Percentiles rank a stretch among this genome's conserved stretches.
phyloP scores from a whole-genome alignment of 2,329 filamentous ascomycete species.

The Mollisia scopiformis region DNA sequence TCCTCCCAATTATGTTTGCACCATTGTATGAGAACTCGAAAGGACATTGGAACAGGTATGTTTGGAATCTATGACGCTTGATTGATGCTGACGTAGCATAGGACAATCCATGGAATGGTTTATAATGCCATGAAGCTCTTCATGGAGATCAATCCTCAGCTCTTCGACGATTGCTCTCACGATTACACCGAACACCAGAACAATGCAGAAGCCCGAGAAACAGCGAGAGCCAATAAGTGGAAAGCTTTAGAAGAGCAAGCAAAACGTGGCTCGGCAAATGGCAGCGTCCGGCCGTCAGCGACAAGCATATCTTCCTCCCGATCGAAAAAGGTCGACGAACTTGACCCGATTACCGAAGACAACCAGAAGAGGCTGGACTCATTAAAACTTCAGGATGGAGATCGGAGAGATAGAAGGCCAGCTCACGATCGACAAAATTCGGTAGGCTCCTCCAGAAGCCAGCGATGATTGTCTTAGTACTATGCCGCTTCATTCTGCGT shows the following conservation, averaged over 20 bases:
- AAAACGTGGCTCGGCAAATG: slow-evolving; percentile 61
- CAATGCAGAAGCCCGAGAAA: slow-evolving; percentile 82
- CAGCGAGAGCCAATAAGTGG: slow-evolving; percentile 85
- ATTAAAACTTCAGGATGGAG: slow-evolving; percentile 84
- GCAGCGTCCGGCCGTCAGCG: slow-evolving; percentile 41
- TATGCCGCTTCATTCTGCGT: slow-evolving; percentile 34
- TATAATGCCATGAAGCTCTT: slow-evolving; percentile 99
- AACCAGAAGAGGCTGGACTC: slow-evolving; percentile 88
- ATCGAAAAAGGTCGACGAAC: slow-evolving; percentile 66
- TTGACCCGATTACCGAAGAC: slow-evolving; percentile 79
- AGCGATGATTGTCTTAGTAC: slow-evolving; percentile 38
- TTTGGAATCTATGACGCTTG: slow-evolving; percentile 8
- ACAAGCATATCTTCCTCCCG: slow-evolving; percentile 39
- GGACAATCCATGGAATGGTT: slow-evolving; percentile 99
- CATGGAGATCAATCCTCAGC: slow-evolving; percentile 98
- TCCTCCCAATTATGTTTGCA: slow-evolving; percentile 98
- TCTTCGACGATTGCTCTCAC: slow-evolving; percentile 98
- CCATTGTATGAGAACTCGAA: slow-evolving; percentile 98
- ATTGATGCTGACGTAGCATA: slow-evolving; percentile 46
- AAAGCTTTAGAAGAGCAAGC: slow-evolving; percentile 82
- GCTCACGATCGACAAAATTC: slow-evolving; percentile 64
- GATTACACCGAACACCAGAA: slow-evolving; percentile 98
- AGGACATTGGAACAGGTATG: slow-evolving; percentile 97
- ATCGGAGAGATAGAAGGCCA: slow-evolving; percentile 57
- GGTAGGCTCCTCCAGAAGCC: slow-evolving; percentile 47